Base-by-base conservation (phyloP, 2,329 filamentous ascomycete genomes). In the Cryphonectria nitschkei region DNA sequence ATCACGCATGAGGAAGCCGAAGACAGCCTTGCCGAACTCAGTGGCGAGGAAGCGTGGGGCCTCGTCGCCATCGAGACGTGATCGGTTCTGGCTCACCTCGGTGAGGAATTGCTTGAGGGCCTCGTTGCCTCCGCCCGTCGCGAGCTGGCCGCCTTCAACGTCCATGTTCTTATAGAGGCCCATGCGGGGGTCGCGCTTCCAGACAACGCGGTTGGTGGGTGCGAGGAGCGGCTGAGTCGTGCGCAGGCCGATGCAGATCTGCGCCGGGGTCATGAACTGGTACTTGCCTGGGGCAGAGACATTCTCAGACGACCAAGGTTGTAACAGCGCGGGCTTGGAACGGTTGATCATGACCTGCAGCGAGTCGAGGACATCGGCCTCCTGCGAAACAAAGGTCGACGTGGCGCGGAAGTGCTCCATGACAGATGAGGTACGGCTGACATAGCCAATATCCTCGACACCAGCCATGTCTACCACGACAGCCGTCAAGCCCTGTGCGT, bases 401-500 rank as follows among this genome's bases (percentile, higher is more conserved):
- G 74, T 62, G 22, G 72, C 75, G 19, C 76, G 72, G 39, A 74
- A 77, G 60, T 75, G 72, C 73, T 74, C 52, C 52, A 54, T 54
- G 13, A 74, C 74, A 29, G 73, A 71, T 16, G 73, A 34, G 62
- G 72, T 73, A 41, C 74, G 76, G 1, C 76, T 75, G 2, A 78
- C 76, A 62, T 74, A 77, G 14, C 77, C 77, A 52, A 77, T 73
- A 46, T 75, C 75, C 4, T 70, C 66, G 26, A 84, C 74, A 1
- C 75, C 73, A 2, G 81, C 80, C 46, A 84, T 76, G 71, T 83
- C 77, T 9, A 84, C 76, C 5, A 74, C 73, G 0, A 77, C 77
- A 5, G 80, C 82, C 1, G 81, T 76, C 0, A 81, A 74, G 2
- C 80, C 79, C 16, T 74, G 74, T 0, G 70, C 68, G 22, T 77